Base-by-base conservation (phyloP, 495 filamentous ascomycete genomes). In the Penicillium fimorum region DNA sequence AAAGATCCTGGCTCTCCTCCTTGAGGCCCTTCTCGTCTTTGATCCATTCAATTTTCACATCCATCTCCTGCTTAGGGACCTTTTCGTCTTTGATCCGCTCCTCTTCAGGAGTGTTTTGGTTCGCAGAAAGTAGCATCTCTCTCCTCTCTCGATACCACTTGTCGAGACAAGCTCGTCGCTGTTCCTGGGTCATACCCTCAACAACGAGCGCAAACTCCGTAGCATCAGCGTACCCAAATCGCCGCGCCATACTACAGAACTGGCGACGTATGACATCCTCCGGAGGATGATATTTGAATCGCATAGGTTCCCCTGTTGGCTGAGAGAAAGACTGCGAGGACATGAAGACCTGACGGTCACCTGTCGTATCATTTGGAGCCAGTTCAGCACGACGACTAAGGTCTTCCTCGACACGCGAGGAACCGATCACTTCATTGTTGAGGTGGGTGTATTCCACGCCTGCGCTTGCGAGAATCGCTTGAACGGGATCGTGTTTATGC, bases 391-490 rank as follows among this genome's bases (percentile, higher is more conserved):
- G 84, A 12, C 84, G 82, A 50, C 87, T 89, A 20, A 97, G 81
- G 42, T 82, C 81, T 54, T 87, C 86, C 74, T 98, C 94, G 20
- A 96, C 80, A 51, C 85, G 88, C 9, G 88, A 92, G 0, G 89
- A 89, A 33, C 94, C 94, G 46, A 98, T 87, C 17, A 98, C 92
- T 72, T 98, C 94, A 40, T 88, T 91, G 66, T 98, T 98, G 57
- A 96, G 87, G 64, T 98, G 94, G 10, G 91, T 95, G 69, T 98
- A 98, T 69, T 94, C 86, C 13, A 98, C 92, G 7, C 95, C 94
- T 2, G 91, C 92, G 29, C 84, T 79, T 8, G 92, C 84, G 6
- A 98, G 83, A 62, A 98, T 97, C 18, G 91, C 94, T 57, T 92
- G 88, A 29, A 98, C 80, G 4, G 91, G 83, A 63, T 97, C 91